phyloP scores from a whole-genome alignment of 805 yeast species.

The Saturnispora hagleri region DNA sequence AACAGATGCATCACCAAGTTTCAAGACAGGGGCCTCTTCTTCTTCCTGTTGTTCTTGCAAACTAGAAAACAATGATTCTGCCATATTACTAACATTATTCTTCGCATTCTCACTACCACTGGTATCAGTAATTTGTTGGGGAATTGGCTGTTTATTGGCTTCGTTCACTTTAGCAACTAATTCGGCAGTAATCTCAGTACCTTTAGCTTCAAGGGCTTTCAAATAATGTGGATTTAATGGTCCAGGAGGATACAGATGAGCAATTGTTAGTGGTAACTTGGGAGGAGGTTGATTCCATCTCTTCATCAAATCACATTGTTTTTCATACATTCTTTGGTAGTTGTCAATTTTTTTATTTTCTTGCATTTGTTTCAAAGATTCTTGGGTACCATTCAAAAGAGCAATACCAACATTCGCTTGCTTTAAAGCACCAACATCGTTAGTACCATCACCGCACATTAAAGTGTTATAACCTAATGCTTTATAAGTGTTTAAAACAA shows the following conservation, averaged over 20 bases:
- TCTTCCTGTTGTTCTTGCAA: slow-evolving; percentile 47
- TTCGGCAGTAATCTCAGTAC: slow-evolving; percentile 71
- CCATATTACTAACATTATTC: slow-evolving; percentile 25
- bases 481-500: slow-evolving; percentile 73
- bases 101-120: slow-evolving; percentile 24
- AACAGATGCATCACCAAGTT: slow-evolving; percentile 96
- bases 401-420: slow-evolving; percentile 99
- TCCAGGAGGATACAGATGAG: slow-evolving; percentile 95
- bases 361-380: slow-evolving; percentile 78
- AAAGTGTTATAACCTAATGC: slow-evolving; percentile 84
- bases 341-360: slow-evolving; percentile 67
- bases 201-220: slow-evolving; percentile 76
- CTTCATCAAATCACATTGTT: slow-evolving; percentile 69
- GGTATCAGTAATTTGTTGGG: slow-evolving; percentile 26
- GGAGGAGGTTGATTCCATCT: slow-evolving; percentile 82
- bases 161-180: slow-evolving; percentile 49
- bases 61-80: slow-evolving; percentile 55
- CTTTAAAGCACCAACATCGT: slow-evolving; percentile 97
- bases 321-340: slow-evolving; percentile 60
- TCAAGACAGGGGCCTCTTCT: slow-evolving; percentile 84
- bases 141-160: slow-evolving; percentile 29
- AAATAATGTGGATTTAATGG: slow-evolving; percentile 82
- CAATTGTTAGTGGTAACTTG: slow-evolving; percentile 77
- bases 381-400: slow-evolving; percentile 93
- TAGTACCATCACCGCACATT: slow-evolving; percentile 99